Conservation (phyloP, 768 basidiomycete genomes). For the Kwoniella sp. region DNA sequence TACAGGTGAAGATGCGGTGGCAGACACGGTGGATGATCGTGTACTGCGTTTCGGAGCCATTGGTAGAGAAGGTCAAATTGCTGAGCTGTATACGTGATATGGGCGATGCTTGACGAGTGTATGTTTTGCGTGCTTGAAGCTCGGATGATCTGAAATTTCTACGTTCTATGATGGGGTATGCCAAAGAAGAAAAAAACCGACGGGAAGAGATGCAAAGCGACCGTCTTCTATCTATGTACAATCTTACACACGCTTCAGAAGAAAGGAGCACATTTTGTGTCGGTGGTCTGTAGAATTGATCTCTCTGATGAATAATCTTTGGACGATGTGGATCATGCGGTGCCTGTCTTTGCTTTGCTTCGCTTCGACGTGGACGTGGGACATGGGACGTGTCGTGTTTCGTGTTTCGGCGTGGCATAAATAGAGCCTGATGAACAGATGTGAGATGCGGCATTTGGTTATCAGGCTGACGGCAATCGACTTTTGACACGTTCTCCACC, state of each 20-base stretch:
- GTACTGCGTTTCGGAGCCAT: constrained; percentile 23
- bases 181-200: background rate
- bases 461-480: background rate
- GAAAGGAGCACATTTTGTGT: background rate
- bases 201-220: background rate
- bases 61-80: background rate
- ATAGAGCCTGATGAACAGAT: background rate
- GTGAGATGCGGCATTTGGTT: background rate
- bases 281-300: too few relatives aligned
- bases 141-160: too few relatives aligned
- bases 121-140: background rate
- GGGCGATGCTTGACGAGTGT: background rate
- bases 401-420: too few relatives aligned
- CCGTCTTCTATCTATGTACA: background rate
- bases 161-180: too few relatives aligned
- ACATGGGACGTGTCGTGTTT: too few relatives aligned
- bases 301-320: too few relatives aligned
- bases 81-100: too few relatives aligned
- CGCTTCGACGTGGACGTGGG: too few relatives aligned
- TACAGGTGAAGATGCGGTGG: constrained; percentile 4
- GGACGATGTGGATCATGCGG: background rate
- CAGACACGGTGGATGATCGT: constrained; percentile 5
- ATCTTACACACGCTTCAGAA: background rate
- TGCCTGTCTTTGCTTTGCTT: too few relatives aligned
- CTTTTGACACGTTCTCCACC: too few relatives aligned